These are phyloP conservation scores for Wickerhamomyces hampshirensis DNA, from an alignment of 805 yeast species.

Conservation along the genomic window DNA sequence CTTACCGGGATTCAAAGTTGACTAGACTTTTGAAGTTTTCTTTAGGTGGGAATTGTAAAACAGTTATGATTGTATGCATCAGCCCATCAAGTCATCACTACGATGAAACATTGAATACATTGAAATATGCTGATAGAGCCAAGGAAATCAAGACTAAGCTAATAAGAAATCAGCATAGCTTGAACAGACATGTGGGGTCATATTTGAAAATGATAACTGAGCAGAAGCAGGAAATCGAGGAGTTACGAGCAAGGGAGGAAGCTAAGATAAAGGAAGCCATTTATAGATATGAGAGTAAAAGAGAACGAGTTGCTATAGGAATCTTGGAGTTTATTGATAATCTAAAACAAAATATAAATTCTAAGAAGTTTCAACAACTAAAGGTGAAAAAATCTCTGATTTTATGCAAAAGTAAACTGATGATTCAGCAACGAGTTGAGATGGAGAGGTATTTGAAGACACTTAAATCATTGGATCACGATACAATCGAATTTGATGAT, in stretches of 20 bases:
- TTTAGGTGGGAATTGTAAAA: slow-evolving; percentile 89
- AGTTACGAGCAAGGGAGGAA: slow-evolving; percentile 52
- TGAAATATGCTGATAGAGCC: slow-evolving; percentile 89
- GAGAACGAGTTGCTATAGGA: slow-evolving; percentile 35
- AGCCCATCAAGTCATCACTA: slow-evolving; percentile 84
- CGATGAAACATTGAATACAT: slow-evolving; percentile 88
- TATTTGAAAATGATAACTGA: slow-evolving; percentile 81
- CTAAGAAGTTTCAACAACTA: slow-evolving; percentile 41
- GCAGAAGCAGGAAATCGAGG: slow-evolving; percentile 70
- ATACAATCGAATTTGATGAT: slow-evolving; percentile 21
- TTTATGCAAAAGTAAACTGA: slow-evolving; percentile 33
- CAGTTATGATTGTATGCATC: slow-evolving; percentile 93
- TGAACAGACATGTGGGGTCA: slow-evolving; percentile 80
- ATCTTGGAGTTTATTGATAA: slow-evolving; percentile 39
- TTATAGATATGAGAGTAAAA: slow-evolving; percentile 28
- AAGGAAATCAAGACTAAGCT: slow-evolving; percentile 84
- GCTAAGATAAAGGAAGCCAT: slow-evolving; percentile 35
- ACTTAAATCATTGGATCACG: slow-evolving; percentile 18
- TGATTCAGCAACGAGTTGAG: slow-evolving; percentile 40
- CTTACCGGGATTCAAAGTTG: slow-evolving; percentile 86
- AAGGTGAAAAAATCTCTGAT: slow-evolving; percentile 34
- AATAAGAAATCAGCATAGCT: slow-evolving; percentile 64
- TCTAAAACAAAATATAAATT: slow-evolving; percentile 36
- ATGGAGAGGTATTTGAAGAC: slow-evolving; percentile 21
- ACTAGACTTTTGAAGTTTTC: slow-evolving; percentile 86